phyloP scores from a whole-genome alignment of 768 basidiomycete genomes.

The Mycena vulgaris region DNA sequence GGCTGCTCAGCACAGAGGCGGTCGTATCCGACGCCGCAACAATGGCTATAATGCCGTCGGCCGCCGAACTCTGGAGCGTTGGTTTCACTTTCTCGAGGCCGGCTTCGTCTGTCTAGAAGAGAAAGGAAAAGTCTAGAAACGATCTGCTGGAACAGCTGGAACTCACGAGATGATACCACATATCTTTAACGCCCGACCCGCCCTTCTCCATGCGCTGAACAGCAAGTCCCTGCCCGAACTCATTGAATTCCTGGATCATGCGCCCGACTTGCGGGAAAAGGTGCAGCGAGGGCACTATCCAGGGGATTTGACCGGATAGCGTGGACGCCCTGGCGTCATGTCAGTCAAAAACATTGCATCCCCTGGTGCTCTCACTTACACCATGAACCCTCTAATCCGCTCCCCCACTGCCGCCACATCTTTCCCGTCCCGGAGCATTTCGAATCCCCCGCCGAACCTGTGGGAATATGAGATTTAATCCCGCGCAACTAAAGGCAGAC shows the following conservation, averaged over 20 bases:
- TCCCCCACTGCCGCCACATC: conserved; percentile 63
- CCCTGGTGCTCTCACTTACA: conserved; percentile 47
- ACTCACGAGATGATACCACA: conserved; percentile 58
- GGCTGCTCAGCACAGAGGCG: conserved; percentile 48
- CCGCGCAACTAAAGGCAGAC: conserved; percentile 20
- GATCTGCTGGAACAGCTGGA: background rate
- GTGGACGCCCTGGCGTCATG: conserved; percentile 47
- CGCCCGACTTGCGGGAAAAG: conserved; percentile 20
- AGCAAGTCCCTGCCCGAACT: conserved; percentile 13
- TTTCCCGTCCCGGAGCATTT: conserved; percentile 54
- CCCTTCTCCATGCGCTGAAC: conserved; percentile 22
- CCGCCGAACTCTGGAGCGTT: conserved; percentile 50
- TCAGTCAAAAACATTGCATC: background rate
- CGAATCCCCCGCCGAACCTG: conserved; percentile 44
- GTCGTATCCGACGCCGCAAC: conserved; percentile 59
- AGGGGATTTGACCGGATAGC: conserved; percentile 52
- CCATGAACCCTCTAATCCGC: conserved; percentile 57
- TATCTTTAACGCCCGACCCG: conserved; percentile 58
- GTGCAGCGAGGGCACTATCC: conserved; percentile 19
- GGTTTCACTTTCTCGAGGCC: conserved; percentile 51
- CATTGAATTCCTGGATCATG: conserved; percentile 17
- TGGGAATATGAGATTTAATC: background rate
- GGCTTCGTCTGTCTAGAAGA: conserved; percentile 58
- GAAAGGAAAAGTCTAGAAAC: background rate
- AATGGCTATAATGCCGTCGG: conserved; percentile 58